A percentile compares a stretch with the other conserved stretches of the same genome.
Conservation (phyloP, 2,329 filamentous ascomycete genomes). For the Claviceps capensis region DNA sequence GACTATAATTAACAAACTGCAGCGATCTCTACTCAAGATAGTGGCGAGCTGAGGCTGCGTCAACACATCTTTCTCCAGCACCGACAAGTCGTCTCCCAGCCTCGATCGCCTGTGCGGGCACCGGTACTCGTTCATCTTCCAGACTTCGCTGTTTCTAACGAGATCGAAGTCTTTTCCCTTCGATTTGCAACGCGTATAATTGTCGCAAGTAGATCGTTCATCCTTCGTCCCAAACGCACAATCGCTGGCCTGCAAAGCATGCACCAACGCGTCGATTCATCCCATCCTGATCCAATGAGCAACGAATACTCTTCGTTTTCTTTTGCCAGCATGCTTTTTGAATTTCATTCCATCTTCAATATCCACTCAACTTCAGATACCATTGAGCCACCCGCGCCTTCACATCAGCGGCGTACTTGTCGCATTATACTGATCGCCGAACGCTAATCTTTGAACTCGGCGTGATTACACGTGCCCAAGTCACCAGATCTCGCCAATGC, state of each 20-base stretch:
- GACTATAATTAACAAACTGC: too few species aligned
- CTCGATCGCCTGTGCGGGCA: too few species aligned
- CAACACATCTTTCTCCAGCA: too few species aligned
- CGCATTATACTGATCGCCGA: background rate
- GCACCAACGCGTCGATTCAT: background rate
- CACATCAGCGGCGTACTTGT: background rate
- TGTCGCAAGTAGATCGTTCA: background rate
- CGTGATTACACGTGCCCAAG: slow-evolving; percentile 16
- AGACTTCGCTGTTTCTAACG: background rate
- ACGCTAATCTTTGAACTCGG: slow-evolving; percentile 4
- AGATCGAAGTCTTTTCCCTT: too few species aligned
- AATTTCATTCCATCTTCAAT: background rate
- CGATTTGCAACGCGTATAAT: background rate
- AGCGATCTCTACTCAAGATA: too few species aligned
- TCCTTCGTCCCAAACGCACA: background rate
- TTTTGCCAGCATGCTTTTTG: background rate
- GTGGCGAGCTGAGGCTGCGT: too few species aligned
- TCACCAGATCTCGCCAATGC: slow-evolving; percentile 17
- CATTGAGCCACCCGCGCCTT: background rate
- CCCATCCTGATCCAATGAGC: background rate
- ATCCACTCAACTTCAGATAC: background rate
- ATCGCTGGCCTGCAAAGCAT: background rate
- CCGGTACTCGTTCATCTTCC: too few species aligned
- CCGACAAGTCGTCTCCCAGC: too few species aligned
- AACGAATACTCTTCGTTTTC: background rate